These are phyloP conservation scores for Nemania bipapillata DNA, from an alignment of 2,329 filamentous ascomycete genomes.

Conservation along the genomic window DNA sequence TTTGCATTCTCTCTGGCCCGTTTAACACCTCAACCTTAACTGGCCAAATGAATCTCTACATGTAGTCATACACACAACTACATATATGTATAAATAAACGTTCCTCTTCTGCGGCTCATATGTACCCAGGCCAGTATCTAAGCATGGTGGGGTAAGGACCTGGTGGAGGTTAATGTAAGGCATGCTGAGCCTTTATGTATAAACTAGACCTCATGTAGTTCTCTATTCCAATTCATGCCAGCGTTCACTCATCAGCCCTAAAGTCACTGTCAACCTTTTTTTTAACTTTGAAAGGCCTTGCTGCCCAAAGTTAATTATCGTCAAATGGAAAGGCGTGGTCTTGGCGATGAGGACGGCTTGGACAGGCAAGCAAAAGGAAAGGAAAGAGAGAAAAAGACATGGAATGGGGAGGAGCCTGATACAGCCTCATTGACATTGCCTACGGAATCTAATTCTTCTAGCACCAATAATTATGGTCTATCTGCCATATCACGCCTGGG, in stretches of 20 bases:
- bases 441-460: slow-evolving; percentile 8
- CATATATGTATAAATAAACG: not conserved
- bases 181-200: too few relatives aligned
- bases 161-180: not conserved
- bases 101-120: not conserved
- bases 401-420: not conserved
- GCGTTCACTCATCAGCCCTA: too few relatives aligned
- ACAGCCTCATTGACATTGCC: not conserved
- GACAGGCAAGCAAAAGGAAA: slow-evolving; percentile 19
- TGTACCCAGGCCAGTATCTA: not conserved
- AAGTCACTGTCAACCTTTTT: too few relatives aligned
- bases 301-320: not conserved
- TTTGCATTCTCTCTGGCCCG: too few relatives aligned
- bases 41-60: not conserved
- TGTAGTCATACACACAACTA: not conserved
- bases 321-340: slow-evolving; percentile 1
- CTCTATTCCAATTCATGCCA: too few relatives aligned
- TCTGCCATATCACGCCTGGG: slow-evolving; percentile 40
- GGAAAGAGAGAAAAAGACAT: slow-evolving; percentile 23
- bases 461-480: slow-evolving; percentile 2
- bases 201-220: too few relatives aligned
- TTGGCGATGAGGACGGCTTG: not conserved
- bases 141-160: not conserved
- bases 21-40: not conserved
- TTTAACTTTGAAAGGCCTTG: too few relatives aligned